phyloP scores from a whole-genome alignment of 768 basidiomycete genomes.

The Macrolepiota dolichaula region DNA sequence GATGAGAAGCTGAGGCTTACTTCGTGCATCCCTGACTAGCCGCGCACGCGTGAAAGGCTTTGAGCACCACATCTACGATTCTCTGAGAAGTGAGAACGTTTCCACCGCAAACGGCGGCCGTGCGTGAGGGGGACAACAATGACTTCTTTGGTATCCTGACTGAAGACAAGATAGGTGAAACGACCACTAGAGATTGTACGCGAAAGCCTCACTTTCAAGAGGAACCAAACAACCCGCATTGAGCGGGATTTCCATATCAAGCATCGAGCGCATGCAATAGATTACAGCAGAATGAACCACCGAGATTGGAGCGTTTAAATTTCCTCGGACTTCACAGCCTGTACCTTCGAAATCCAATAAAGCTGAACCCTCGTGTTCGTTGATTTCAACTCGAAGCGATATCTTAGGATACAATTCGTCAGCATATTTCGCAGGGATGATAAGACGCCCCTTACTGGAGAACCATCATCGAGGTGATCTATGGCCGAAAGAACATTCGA shows the following conservation, averaged over 20 bases:
- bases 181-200: neutral
- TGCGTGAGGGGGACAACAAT: conserved; percentile 76
- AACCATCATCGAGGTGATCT: conserved; percentile 88
- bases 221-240: conserved; percentile 94
- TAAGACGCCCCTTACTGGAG: conserved; percentile 50
- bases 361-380: conserved; percentile 71
- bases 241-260: conserved; percentile 83
- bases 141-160: conserved; percentile 81
- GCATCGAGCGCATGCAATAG: conserved; percentile 86
- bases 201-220: conserved; percentile 54
- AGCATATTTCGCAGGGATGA: neutral
- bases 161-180: conserved; percentile 19
- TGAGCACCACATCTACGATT: conserved; percentile 92
- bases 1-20: conserved; percentile 41
- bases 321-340: conserved; percentile 80
- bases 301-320: conserved; percentile 81
- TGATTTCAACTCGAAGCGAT: conserved; percentile 70
- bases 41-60: conserved; percentile 88
- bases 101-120: conserved; percentile 89
- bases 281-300: conserved; percentile 88
- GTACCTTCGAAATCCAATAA: conserved; percentile 84
- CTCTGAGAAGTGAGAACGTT: conserved; percentile 90
- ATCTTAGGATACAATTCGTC: conserved; percentile 42
- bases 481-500: conserved; percentile 62
- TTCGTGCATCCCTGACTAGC: conserved; percentile 95